phyloP scores from a whole-genome alignment of 805 yeast genomes.

The Starmerella cellae region DNA sequence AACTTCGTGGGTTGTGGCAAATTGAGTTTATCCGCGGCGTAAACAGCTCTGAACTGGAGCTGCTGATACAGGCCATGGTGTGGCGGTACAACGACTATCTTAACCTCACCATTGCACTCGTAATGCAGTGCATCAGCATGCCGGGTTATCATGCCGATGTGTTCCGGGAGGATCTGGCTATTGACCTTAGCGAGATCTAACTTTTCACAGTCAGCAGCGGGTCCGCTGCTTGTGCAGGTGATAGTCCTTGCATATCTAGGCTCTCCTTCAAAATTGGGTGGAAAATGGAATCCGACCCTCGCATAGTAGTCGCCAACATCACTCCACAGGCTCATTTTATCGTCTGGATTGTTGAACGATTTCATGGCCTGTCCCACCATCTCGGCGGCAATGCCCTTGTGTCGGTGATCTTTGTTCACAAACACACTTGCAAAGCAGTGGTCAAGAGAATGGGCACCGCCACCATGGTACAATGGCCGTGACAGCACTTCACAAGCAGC shows the following conservation, averaged over 20 bases:
- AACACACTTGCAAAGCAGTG: slow-evolving; percentile 12
- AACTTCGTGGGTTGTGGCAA: slow-evolving; percentile 4
- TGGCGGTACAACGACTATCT: slow-evolving; percentile 8
- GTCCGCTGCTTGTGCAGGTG: not conserved
- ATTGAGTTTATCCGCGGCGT: slow-evolving; percentile 11
- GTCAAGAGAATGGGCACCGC: slow-evolving; percentile 3
- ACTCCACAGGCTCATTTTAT: slow-evolving; percentile 16
- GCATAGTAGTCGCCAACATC: slow-evolving; percentile 15
- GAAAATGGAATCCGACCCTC: slow-evolving; percentile 9
- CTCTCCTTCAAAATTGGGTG: slow-evolving; percentile 3
- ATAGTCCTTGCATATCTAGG: slow-evolving; percentile 3
- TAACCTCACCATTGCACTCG: slow-evolving; percentile 6
- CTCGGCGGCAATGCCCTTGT: slow-evolving; percentile 3
- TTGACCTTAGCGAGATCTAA: not conserved
- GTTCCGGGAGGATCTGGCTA: slow-evolving; percentile 7
- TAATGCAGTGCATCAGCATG: slow-evolving; percentile 4
- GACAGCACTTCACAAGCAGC: slow-evolving; percentile 14
- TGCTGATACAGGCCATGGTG: slow-evolving; percentile 13
- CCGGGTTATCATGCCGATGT: slow-evolving; percentile 6
- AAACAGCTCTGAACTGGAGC: slow-evolving; percentile 9
- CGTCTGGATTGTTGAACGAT: not conserved
- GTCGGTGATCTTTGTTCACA: slow-evolving; percentile 6
- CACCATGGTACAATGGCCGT: slow-evolving; percentile 13
- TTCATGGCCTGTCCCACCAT: slow-evolving; percentile 2
- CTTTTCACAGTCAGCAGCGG: not conserved